phyloP scores from a whole-genome alignment of 2,329 filamentous ascomycete genomes.

The Colletotrichum tanaceti region DNA sequence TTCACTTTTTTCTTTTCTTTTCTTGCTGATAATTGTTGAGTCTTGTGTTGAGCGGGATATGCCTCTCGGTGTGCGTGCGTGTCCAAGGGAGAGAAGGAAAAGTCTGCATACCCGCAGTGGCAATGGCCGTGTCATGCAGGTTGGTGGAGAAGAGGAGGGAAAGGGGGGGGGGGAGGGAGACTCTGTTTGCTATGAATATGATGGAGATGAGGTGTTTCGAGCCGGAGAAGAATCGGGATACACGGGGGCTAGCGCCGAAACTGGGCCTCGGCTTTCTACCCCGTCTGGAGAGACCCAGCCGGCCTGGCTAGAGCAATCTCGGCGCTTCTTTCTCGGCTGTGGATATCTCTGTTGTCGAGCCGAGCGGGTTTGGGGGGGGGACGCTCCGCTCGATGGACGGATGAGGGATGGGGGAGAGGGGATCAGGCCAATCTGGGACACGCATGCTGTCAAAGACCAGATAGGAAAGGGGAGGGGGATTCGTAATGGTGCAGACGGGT shows the following conservation, averaged over 20 bases:
- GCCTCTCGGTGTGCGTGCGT: not conserved
- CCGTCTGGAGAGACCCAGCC: too few relatives aligned
- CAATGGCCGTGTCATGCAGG: not conserved
- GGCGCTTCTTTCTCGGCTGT: constrained; percentile 3
- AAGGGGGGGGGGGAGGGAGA: too few relatives aligned
- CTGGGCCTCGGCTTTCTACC: too few relatives aligned
- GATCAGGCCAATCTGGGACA: constrained; percentile 23
- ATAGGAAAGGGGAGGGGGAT: not conserved
- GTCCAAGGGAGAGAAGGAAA: not conserved
- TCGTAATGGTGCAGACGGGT: constrained; percentile 35
- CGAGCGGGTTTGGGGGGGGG: constrained; percentile 11
- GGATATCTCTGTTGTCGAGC: constrained; percentile 2
- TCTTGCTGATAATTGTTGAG: not conserved
- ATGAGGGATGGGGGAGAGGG: constrained; percentile 1
- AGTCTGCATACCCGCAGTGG: not conserved
- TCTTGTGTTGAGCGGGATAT: not conserved
- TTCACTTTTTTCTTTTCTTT: not conserved
- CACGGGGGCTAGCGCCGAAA: too few relatives aligned
- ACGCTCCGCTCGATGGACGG: not conserved
- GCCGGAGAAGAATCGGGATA: not conserved
- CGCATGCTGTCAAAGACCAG: not conserved
- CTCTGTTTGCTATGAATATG: not conserved
- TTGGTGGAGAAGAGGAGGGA: constrained; percentile 1
- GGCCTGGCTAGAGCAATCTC: not conserved
- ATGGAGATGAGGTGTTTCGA: not conserved